Conservation (phyloP, 2,329 filamentous ascomycete genomes). For the Chlorencoelia australis region DNA sequence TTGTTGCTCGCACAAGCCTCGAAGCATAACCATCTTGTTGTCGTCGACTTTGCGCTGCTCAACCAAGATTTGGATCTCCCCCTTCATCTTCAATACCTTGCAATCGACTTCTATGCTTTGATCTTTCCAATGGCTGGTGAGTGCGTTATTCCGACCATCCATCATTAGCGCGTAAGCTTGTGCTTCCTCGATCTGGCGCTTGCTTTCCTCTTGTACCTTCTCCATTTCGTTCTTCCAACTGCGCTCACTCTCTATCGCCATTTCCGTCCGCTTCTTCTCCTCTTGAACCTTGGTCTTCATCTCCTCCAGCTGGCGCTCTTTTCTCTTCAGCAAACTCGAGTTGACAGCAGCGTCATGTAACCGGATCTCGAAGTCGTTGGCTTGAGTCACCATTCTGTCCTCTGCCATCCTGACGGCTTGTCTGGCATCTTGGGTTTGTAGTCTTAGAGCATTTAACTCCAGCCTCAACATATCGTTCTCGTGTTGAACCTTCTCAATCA, state of each 20-base stretch:
- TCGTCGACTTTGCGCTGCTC: constrained; percentile 49
- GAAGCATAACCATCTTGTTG: constrained; percentile 51
- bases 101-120: constrained; percentile 52
- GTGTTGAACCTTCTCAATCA: constrained; percentile 72
- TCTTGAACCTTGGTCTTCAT: constrained; percentile 52
- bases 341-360: constrained; percentile 62
- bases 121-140: constrained; percentile 56
- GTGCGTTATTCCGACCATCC: constrained; percentile 59
- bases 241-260: constrained; percentile 49
- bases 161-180: constrained; percentile 54
- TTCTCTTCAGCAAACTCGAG: constrained; percentile 58
- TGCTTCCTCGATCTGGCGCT: constrained; percentile 55
- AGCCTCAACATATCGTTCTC: constrained; percentile 71
- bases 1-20: constrained; percentile 64
- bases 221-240: constrained; percentile 56
- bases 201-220: constrained; percentile 47
- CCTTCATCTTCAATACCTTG: constrained; percentile 38
- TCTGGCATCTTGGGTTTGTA: constrained; percentile 60
- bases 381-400: constrained; percentile 59
- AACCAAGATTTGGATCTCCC: constrained; percentile 44
- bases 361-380: constrained; percentile 58
- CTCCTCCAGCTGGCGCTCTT: constrained; percentile 65
- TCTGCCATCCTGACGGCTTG: constrained; percentile 57
- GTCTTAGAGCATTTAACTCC: constrained; percentile 56
- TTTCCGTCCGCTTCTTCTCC: constrained; percentile 51